A percentile compares a stretch with the other conserved stretches of the same genome.
Conservation (phyloP, 805 yeast genomes). For the Wickerhamiella galacta region DNA sequence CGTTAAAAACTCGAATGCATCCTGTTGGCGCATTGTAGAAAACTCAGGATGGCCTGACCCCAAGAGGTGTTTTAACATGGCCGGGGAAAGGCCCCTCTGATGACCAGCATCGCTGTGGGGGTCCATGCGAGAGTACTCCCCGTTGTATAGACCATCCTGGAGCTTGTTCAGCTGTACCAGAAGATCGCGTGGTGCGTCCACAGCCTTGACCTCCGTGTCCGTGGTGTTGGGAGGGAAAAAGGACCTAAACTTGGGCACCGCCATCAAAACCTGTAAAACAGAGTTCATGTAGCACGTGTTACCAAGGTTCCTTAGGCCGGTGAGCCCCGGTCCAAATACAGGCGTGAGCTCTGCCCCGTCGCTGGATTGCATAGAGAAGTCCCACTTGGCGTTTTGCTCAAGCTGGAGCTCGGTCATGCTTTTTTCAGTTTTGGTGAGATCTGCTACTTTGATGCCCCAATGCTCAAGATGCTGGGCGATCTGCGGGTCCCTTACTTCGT, state of each 20-base stretch:
- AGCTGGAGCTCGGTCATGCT: constrained; percentile 75
- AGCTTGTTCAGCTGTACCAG: constrained; percentile 63
- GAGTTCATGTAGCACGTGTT: constrained; percentile 91
- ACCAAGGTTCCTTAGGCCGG: constrained; percentile 44
- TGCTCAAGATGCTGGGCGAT: constrained; percentile 31
- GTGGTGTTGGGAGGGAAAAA: constrained; percentile 15
- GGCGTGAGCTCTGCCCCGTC: constrained; percentile 50
- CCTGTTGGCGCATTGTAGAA: constrained; percentile 79
- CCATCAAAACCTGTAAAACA: constrained; percentile 57
- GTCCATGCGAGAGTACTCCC: constrained; percentile 48
- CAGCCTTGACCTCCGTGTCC: constrained; percentile 22
- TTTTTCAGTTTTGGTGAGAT: constrained; percentile 62
- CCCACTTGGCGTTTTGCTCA: constrained; percentile 89
- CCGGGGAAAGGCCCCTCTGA: constrained; percentile 65
- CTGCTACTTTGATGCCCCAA: constrained; percentile 49
- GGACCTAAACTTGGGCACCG: constrained; percentile 21
- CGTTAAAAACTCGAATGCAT: constrained; percentile 76
- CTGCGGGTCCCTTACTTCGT: constrained; percentile 65
- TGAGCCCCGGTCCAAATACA: constrained; percentile 56
- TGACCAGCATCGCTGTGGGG: constrained; percentile 23
- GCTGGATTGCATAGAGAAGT: constrained; percentile 61
- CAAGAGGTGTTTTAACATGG: constrained; percentile 54
- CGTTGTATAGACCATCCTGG: constrained; percentile 62
- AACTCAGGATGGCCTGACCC: constrained; percentile 75
- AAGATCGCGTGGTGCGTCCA: constrained; percentile 37